Conservation (phyloP, 2,329 filamentous ascomycete species). For the Aspergillus calidoustus region DNA sequence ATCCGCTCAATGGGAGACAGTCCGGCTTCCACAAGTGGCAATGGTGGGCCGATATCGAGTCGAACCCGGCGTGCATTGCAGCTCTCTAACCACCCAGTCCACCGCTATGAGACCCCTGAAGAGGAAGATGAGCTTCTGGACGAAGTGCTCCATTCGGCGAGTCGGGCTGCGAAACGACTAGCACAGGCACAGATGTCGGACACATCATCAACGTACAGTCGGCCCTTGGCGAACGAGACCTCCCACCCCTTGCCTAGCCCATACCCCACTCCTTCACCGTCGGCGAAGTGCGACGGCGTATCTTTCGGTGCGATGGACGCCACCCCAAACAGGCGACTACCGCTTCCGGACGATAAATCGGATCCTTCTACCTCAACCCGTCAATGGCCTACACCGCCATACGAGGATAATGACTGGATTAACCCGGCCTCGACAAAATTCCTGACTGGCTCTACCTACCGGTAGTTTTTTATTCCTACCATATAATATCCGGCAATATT, state of each 20-base stretch:
- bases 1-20: conserved; percentile 36
- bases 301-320: conserved; percentile 66
- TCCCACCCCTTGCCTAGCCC: conserved; percentile 49
- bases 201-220: conserved; percentile 62
- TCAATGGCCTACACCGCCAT: conserved; percentile 95
- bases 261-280: conserved; percentile 76
- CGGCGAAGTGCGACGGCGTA: conserved; percentile 78
- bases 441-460: conserved; percentile 62
- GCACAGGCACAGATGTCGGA: conserved; percentile 52
- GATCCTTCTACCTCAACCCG: conserved; percentile 57
- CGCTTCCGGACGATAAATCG: conserved; percentile 65
- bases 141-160: conserved; percentile 80
- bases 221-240: conserved; percentile 33
- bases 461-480: conserved; percentile 29
- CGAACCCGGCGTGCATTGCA: conserved; percentile 78
- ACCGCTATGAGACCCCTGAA: conserved; percentile 90
- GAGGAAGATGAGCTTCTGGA: conserved; percentile 96
- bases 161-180: conserved; percentile 73
- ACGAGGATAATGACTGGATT: conserved; percentile 92
- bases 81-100: conserved; percentile 71
- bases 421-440: conserved; percentile 81
- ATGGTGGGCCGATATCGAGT: conserved; percentile 67
- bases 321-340: conserved; percentile 66
- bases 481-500: not conserved
- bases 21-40: conserved; percentile 32